These are phyloP conservation scores for Panellus pusillus DNA, from an alignment of 768 basidiomycete species.

Conservation along the genomic window DNA sequence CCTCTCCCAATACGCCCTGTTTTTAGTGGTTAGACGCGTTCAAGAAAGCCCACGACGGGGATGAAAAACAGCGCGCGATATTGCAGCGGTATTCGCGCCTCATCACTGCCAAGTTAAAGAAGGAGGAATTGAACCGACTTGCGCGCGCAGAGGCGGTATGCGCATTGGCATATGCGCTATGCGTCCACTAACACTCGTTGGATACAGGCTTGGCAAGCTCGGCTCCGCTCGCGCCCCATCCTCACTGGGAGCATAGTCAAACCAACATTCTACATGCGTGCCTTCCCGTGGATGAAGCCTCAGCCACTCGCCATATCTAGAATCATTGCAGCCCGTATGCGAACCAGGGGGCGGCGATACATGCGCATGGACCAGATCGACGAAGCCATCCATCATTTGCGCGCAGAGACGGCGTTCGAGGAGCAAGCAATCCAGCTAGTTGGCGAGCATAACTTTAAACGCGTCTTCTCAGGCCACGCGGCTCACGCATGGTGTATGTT, in stretches of 20 bases:
- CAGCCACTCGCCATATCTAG: slow-evolving; percentile 72
- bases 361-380: slow-evolving; percentile 31
- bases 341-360: slow-evolving; percentile 43
- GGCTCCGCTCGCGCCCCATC: slow-evolving; percentile 59
- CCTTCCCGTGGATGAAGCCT: slow-evolving; percentile 77
- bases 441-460: not conserved
- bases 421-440: slow-evolving; percentile 13
- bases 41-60: slow-evolving; percentile 51
- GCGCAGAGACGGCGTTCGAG: slow-evolving; percentile 29
- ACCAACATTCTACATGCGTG: slow-evolving; percentile 60
- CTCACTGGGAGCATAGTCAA: slow-evolving; percentile 73
- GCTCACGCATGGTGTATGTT: slow-evolving; percentile 43
- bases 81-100: slow-evolving; percentile 60
- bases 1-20: slow-evolving; percentile 1
- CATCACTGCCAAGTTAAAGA: slow-evolving; percentile 51
- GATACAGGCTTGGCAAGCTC: slow-evolving; percentile 53
- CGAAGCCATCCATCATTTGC: slow-evolving; percentile 32
- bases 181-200: not conserved
- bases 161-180: not conserved
- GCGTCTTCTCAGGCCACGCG: slow-evolving; percentile 24
- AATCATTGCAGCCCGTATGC: slow-evolving; percentile 58
- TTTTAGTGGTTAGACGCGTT: slow-evolving; percentile 65
- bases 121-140: slow-evolving; percentile 46
- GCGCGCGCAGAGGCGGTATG: slow-evolving; percentile 55
- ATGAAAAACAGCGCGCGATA: slow-evolving; percentile 43